Percentiles rank a stretch among this genome's conserved stretches.
Evolutionary conservation across 495 filamentous ascomycete species (phyloP).

Genomic region (Penicillium taxi): DNA sequence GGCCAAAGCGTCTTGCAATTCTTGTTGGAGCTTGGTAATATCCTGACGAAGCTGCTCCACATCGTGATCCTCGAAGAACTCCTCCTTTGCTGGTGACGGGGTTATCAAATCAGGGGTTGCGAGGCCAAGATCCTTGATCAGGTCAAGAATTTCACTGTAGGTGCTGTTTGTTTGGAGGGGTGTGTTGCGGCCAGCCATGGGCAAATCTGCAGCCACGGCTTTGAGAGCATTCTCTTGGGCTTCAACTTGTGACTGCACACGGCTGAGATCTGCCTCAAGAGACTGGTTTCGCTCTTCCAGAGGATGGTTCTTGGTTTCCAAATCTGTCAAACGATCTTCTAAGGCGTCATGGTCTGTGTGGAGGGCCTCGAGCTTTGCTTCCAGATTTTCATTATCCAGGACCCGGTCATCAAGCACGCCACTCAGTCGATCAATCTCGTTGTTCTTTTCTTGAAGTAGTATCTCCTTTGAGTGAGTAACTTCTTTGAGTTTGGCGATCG

Average conservation of each 20-base stretch:
- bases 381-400: slow-evolving; percentile 30
- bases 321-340: slow-evolving; percentile 29
- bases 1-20: slow-evolving; percentile 20
- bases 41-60: slow-evolving; percentile 22
- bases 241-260: slow-evolving; percentile 36
- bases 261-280: slow-evolving; percentile 34
- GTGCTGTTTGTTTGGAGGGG: too few relatives aligned
- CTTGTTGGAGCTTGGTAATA: slow-evolving; percentile 22
- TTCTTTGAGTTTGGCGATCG: slow-evolving; percentile 29
- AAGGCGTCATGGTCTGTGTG: slow-evolving; percentile 27
- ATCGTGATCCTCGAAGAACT: slow-evolving; percentile 14
- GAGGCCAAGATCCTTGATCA: slow-evolving; percentile 34
- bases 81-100: slow-evolving; percentile 14
- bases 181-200: slow-evolving; percentile 23
- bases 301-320: slow-evolving; percentile 34
- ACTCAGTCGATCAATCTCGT: slow-evolving; percentile 38
- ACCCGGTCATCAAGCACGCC: slow-evolving; percentile 28
- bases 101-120: slow-evolving; percentile 10
- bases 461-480: slow-evolving; percentile 27
- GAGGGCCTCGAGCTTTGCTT: slow-evolving; percentile 28
- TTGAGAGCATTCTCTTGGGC: slow-evolving; percentile 38
- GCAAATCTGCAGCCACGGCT: slow-evolving; percentile 35
- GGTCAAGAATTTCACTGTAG: slow-evolving; percentile 36
- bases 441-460: slow-evolving; percentile 33
- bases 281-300: slow-evolving; percentile 37